A percentile compares a stretch with the other conserved stretches of the same genome.
These are phyloP conservation scores for Fusarium sp. DNA, from an alignment of 2,329 filamentous ascomycete genomes.

Conservation along the genomic window DNA sequence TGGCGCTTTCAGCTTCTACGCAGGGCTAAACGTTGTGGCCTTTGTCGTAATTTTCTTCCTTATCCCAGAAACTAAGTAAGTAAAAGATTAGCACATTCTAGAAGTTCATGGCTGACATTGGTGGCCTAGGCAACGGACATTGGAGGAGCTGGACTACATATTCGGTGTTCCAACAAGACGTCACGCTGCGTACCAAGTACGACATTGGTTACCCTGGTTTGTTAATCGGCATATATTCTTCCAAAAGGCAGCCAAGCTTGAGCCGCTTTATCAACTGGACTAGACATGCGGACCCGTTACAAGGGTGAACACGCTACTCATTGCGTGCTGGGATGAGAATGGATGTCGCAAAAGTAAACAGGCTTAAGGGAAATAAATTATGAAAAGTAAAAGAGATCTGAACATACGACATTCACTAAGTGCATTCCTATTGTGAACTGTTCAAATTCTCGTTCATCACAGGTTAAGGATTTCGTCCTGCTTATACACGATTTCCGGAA, in stretches of 20 bases:
- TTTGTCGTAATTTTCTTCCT: slow-evolving; percentile 76
- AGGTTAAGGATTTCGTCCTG: too few species aligned
- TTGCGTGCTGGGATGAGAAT: too few species aligned
- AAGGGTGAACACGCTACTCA: too few species aligned
- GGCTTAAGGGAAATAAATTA: too few species aligned
- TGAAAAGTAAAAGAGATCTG: too few species aligned
- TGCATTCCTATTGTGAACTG: too few species aligned
- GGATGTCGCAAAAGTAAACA: too few species aligned
- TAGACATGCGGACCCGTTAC: not conserved
- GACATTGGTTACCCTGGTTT: slow-evolving; percentile 54
- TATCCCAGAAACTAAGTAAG: slow-evolving; percentile 68
- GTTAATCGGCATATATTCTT: slow-evolving; percentile 52
- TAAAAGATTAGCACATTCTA: accelerated
- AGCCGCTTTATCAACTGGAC: slow-evolving; percentile 52
- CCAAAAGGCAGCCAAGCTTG: slow-evolving; percentile 46
- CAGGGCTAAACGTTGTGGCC: slow-evolving; percentile 71
- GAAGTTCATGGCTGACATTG: not conserved
- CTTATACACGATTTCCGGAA: too few species aligned
- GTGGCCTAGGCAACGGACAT: slow-evolving; percentile 50
- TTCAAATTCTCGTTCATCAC: too few species aligned
- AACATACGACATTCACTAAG: too few species aligned
- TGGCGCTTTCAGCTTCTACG: slow-evolving; percentile 73
- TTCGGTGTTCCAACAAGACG: slow-evolving; percentile 55
- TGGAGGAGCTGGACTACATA: slow-evolving; percentile 60
- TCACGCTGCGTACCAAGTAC: slow-evolving; percentile 55